phyloP scores from a whole-genome alignment of 371 early-diverging fungal species.

The Zopfochytrium polystomum region DNA sequence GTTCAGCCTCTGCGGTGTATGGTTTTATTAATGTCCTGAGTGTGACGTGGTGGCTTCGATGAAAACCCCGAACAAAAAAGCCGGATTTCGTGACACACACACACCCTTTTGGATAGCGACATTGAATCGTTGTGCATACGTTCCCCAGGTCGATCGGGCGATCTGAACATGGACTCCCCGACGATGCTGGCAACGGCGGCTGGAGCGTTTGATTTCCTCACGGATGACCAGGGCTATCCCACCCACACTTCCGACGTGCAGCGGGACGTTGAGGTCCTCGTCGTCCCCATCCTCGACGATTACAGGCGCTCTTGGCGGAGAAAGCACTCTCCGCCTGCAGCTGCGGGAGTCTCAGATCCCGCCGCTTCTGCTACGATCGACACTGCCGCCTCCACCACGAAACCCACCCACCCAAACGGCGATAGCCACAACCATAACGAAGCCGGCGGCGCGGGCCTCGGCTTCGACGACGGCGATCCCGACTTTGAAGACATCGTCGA shows the following conservation, averaged over 20 bases:
- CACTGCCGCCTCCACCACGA: not conserved
- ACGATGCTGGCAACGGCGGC: slow-evolving; percentile 2
- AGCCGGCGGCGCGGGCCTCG: slow-evolving; percentile 6
- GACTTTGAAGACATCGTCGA: no score
- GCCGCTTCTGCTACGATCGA: not conserved
- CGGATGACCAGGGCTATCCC: slow-evolving; percentile 42
- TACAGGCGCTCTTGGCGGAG: slow-evolving; percentile 5
- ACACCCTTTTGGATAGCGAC: no score
- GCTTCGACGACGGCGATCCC: slow-evolving; percentile 16
- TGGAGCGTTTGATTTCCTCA: slow-evolving; percentile 16
- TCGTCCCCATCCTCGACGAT: slow-evolving; percentile 17
- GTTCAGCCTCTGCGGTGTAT: no score
- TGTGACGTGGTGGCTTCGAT: no score
- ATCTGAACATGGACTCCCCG: no score
- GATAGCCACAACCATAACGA: not conserved
- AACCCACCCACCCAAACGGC: not conserved
- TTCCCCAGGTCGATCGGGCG: no score
- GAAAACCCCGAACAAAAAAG: no score
- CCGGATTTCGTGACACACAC: no score
- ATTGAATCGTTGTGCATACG: no score
- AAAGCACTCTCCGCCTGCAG: no score
- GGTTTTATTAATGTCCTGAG: no score
- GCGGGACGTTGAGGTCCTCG: slow-evolving; percentile 42
- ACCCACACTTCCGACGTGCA: slow-evolving; percentile 50
- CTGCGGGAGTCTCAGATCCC: slow-evolving; percentile 5